Conservation (phyloP, 805 yeast genomes). For the Limtongozyma cylindracea region DNA sequence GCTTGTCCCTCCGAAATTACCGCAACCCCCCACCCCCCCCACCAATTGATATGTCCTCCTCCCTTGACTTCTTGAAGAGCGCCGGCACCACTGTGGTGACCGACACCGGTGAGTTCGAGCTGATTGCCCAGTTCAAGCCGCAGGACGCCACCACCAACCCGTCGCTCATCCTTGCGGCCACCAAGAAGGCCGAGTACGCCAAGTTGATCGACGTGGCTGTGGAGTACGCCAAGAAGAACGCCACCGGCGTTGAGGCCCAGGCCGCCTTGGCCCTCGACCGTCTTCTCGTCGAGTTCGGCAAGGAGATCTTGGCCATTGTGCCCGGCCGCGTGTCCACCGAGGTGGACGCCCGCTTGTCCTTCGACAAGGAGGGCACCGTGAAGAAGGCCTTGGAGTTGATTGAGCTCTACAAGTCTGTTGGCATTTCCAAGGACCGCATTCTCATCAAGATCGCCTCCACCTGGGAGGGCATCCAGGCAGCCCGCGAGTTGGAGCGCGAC, state of each 20-base stretch:
- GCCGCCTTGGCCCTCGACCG: constrained; percentile 74
- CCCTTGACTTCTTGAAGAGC: constrained; percentile 83
- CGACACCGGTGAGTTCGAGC: constrained; percentile 97
- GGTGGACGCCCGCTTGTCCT: constrained; percentile 95
- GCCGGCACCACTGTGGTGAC: constrained; percentile 93
- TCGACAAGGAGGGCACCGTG: constrained; percentile 83
- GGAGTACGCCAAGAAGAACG: constrained; percentile 55
- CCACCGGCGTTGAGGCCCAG: constrained; percentile 29
- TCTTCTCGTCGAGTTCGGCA: constrained; percentile 88
- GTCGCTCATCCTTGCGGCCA: constrained; percentile 85
- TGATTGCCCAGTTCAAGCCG: constrained; percentile 93
- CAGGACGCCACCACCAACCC: constrained; percentile 99
- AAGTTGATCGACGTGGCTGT: constrained; percentile 79
- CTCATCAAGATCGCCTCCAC: constrained; percentile 94
- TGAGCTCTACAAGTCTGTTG: constrained; percentile 60
- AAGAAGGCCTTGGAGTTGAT: constrained; percentile 86
- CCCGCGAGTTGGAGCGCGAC: constrained; percentile 77
- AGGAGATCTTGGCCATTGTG: constrained; percentile 73
- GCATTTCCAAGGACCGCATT: constrained; percentile 73
- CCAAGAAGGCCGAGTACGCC: constrained; percentile 77
- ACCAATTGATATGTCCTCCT: constrained; percentile 21
- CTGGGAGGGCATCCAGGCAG: constrained; percentile 99
- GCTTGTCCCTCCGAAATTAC: neutral
- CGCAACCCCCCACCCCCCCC: neutral
- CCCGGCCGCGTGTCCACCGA: constrained; percentile 99